Evolutionary conservation across 345 rosid species (phyloP), one percentile per base, ranked within the genome.

Genomic region (Brassica carinata): DNA sequence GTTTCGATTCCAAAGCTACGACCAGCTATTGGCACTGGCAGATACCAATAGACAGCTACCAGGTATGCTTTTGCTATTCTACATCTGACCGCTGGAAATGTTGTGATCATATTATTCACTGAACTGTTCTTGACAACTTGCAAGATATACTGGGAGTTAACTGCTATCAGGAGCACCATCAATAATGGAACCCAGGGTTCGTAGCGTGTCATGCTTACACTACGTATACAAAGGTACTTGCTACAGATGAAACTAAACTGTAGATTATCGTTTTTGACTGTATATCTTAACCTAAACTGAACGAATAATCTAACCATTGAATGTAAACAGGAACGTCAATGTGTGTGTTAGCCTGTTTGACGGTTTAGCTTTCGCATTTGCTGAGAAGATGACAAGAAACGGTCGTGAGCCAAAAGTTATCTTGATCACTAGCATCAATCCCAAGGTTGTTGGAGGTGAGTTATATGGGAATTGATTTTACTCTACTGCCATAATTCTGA

Each of bases 141-240:
- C 48, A 40, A 8, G 48, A 40, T 40, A 40, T 40, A 40, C 13
- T 40, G 9, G 48, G 13, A 40, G 48, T 8, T 40, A 8, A 40
- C 3, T 40, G 13, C 3, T 40, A 40, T 9, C 11, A 8, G 13
- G 48, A 40, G 48, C 48, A 40, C 48, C 11, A 40, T 40, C 48
- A 40, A 9, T 40, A 13, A 40, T 2, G 48, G 48, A 40, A 40
- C 48, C 2, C 48, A 40, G 13, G 48, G 48, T 40, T 8, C 48
- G 3, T 13, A 8, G 48, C 48, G 48, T 40, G 13, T 40, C 48
- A 40, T 40, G 48, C 48, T 40, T 40, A 40, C 48, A 40, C 13
- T 93, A 9, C 14, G 51, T 43, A 9, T 10, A 10, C 4, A 43
- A 43, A 43, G 51, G 51, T 43, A 43, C 14, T 40, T 40, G 11